Evolutionary conservation across 805 yeast genomes (phyloP).

Genomic region (Torulaspora indica): DNA sequence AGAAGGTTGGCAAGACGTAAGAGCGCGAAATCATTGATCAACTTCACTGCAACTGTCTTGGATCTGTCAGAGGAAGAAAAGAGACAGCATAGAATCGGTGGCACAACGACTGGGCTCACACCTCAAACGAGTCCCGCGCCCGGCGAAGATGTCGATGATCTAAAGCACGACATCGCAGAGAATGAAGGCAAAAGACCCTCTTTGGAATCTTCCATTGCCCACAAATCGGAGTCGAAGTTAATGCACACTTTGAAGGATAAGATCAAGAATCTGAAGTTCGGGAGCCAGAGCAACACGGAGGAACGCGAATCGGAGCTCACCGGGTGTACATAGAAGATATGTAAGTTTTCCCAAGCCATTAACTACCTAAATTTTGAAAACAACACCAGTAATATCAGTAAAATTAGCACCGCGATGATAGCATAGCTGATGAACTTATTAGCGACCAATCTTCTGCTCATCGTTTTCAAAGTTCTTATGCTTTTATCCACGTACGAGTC

Average conservation of each 20-base stretch:
- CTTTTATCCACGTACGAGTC: slow-evolving; percentile 90
- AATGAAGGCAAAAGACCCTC: slow-evolving; percentile 12
- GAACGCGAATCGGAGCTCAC: slow-evolving; percentile 10
- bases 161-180: slow-evolving; percentile 10
- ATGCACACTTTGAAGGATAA: slow-evolving; percentile 21
- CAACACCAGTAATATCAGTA: slow-evolving; percentile 76
- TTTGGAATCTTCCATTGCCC: slow-evolving; percentile 10
- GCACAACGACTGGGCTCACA: slow-evolving; percentile 20
- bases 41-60: slow-evolving; percentile 60
- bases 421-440: slow-evolving; percentile 87
- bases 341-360: neutral
- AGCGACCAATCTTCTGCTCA: slow-evolving; percentile 91
- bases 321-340: neutral
- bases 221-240: slow-evolving; percentile 16
- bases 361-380: slow-evolving; percentile 69
- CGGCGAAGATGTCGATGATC: slow-evolving; percentile 5
- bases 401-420: slow-evolving; percentile 78
- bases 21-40: slow-evolving; percentile 68
- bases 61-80: slow-evolving; percentile 63
- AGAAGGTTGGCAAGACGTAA: slow-evolving; percentile 58
- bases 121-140: slow-evolving; percentile 25
- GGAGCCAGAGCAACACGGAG: slow-evolving; percentile 4
- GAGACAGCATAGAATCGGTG: slow-evolving; percentile 27
- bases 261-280: slow-evolving; percentile 16
- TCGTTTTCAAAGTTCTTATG: slow-evolving; percentile 75